phyloP scores from a whole-genome alignment of 805 yeast species.

The Teunomyces panamensis region DNA sequence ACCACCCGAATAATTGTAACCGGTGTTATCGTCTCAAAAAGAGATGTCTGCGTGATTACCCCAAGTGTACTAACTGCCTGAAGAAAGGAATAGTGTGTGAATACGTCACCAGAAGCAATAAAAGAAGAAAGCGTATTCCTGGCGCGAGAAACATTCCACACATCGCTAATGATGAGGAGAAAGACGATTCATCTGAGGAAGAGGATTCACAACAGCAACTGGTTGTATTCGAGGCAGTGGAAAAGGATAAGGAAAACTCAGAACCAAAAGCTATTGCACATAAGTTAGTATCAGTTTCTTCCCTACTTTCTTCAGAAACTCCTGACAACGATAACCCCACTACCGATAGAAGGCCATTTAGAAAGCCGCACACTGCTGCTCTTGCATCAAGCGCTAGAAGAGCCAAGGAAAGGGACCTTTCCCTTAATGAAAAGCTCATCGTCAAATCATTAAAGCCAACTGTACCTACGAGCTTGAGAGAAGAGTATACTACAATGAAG shows the following conservation, averaged over 20 bases:
- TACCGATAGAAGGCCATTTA: conserved; percentile 3
- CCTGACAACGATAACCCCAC: conserved; percentile 1
- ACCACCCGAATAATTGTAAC: conserved; percentile 36
- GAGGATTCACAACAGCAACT: conserved; percentile 1
- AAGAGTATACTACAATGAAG: conserved; percentile 36
- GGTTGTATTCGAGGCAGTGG: conserved; percentile 7
- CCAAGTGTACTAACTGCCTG: conserved; percentile 36
- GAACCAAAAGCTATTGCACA: conserved; percentile 11
- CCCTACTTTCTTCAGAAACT: conserved; percentile 16
- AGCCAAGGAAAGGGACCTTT: conserved; percentile 4
- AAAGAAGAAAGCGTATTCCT: conserved; percentile 17
- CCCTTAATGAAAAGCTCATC: conserved; percentile 4
- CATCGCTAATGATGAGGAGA: neutral
- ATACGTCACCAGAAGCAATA: conserved; percentile 31
- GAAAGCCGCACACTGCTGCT: conserved; percentile 7
- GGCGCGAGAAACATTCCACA: neutral
- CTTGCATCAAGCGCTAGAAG: conserved; percentile 8
- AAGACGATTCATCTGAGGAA: conserved; percentile 2
- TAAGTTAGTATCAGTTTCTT: conserved; percentile 21
- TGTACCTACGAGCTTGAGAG: conserved; percentile 14
- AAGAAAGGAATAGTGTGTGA: conserved; percentile 36
- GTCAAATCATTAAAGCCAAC: conserved; percentile 2
- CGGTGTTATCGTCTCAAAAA: conserved; percentile 42
- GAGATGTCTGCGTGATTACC: conserved; percentile 38
- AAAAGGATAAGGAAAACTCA: neutral